phyloP scores from a whole-genome alignment of 495 filamentous ascomycete genomes.

The Oidiodendron maius region DNA sequence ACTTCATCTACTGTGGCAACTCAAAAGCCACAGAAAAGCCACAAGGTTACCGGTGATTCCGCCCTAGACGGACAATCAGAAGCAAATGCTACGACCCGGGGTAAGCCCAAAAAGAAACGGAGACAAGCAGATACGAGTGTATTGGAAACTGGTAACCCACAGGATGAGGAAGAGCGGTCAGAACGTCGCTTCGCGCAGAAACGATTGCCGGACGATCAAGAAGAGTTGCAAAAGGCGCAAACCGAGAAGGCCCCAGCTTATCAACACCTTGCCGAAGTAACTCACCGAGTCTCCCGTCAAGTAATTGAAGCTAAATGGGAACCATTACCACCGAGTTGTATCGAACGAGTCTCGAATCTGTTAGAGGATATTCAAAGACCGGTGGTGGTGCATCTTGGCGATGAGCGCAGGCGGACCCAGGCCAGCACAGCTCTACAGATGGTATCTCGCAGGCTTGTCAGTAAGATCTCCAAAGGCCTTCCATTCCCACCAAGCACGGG shows the following conservation, averaged over 20 bases:
- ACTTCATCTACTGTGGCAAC: conserved; percentile 7
- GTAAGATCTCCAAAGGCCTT: conserved; percentile 25
- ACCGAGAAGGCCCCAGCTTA: conserved; percentile 4
- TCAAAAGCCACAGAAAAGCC: background rate
- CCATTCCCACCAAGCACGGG: conserved; percentile 51
- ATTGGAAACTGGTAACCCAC: background rate
- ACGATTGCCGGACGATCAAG: background rate
- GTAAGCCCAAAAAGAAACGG: background rate
- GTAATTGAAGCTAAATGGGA: conserved; percentile 56
- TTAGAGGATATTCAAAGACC: conserved; percentile 49
- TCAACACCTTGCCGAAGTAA: conserved; percentile 18
- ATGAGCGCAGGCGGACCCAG: conserved; percentile 52
- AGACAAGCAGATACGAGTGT: background rate
- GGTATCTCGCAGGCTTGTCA: conserved; percentile 19
- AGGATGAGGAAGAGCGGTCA: background rate
- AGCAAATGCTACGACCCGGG: background rate
- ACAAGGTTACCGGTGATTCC: background rate
- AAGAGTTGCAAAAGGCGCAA: background rate
- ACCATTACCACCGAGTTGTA: conserved; percentile 42
- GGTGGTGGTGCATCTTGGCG: conserved; percentile 45
- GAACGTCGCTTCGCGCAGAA: conserved; percentile 8
- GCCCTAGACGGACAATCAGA: background rate
- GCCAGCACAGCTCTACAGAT: conserved; percentile 32
- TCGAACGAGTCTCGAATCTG: conserved; percentile 46
- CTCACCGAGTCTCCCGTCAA: conserved; percentile 38